These are phyloP conservation scores for Dactylorhiza incarnata DNA, from an alignment of 106 monocot genomes.

Conservation along the genomic window DNA sequence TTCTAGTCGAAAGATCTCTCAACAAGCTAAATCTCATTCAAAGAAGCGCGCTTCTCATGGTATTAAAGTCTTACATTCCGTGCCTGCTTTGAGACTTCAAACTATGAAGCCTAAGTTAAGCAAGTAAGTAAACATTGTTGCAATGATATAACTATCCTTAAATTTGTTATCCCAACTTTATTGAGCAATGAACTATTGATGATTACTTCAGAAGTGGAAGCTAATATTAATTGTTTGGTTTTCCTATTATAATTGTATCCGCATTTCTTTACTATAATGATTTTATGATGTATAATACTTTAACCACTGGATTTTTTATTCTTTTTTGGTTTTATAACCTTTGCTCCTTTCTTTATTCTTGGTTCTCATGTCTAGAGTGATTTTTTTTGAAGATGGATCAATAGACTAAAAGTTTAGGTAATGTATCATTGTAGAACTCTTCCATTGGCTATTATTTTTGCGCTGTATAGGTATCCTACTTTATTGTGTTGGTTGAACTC, in stretches of 20 bases:
- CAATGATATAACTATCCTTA: background rate
- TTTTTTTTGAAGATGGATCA: too few species aligned
- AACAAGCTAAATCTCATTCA: constrained; percentile 76
- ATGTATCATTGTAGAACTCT: too few species aligned
- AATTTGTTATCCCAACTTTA: background rate
- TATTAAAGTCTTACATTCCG: constrained; percentile 78
- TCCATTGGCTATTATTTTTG: too few species aligned
- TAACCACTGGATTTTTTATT: background rate
- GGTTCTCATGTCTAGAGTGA: too few species aligned
- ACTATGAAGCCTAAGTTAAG: constrained; percentile 95
- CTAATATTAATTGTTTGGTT: background rate
- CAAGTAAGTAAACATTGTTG: constrained; percentile 42
- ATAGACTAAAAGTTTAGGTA: too few species aligned
- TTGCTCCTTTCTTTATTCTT: too few species aligned
- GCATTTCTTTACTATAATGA: background rate
- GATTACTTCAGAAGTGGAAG: background rate
- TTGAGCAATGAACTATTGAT: background rate
- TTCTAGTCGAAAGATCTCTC: constrained; percentile 62
- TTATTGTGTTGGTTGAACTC: too few species aligned
- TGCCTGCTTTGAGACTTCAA: constrained; percentile 85
- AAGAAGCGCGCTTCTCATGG: constrained; percentile 73
- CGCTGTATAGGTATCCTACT: too few species aligned
- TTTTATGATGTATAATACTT: constrained; percentile 1
- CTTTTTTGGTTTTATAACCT: background rate
- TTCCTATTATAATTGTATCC: background rate